Evolutionary conservation across 495 filamentous ascomycete genomes (phyloP), one percentile per base, ranked within the genome.

Genomic region (Wilcoxina mikolae): DNA sequence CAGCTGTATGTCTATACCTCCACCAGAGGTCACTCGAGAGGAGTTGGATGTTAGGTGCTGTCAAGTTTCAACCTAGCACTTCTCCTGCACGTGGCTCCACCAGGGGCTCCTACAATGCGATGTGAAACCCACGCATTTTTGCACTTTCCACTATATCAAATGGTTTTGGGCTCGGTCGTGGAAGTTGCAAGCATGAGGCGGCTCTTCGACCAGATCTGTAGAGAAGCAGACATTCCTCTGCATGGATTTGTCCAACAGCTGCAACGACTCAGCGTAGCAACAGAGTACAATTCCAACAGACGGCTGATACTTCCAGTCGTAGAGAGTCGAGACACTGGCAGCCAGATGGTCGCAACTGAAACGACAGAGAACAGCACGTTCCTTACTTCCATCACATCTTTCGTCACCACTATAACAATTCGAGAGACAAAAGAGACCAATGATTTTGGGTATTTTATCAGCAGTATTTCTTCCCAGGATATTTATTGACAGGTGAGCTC

Each of bases 1-100:
- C 10, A 5, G 39, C 17, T 43, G 7, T 9, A 43, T 10, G 39
- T 43, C n/a, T n/a, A n/a, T n/a, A n/a, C 20, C 39, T 20, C 39
- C 39, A 43, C 17, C 10, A 20, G 7, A 5, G 7, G 39, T 43
- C 39, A 43, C 39, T 43, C 39, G 39, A 5, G 10, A 12, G 39
- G 4, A 12, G 7, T 10, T 4, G 17, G 20, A 9, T 4, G 39
- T 20, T 18, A 20, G 39, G 39, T 9, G 39, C 39, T 49, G 46
- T 49, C 46, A 49, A 49, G 46, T 39, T 39, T 1, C 35, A 39
- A 39, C 35, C 35, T 39, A 39, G 35, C 35, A 39, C 35, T 15
- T 39, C 35, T 39, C 1, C 23, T 28, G 46, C 46, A 27, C 46
- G 46, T 49, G 46, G 46, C 46, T 27, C 46, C 46, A 49, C 46